Evolutionary conservation across 139 green algal genomes (phyloP).

Genomic region (Edaphochlamys debaryana): DNA sequence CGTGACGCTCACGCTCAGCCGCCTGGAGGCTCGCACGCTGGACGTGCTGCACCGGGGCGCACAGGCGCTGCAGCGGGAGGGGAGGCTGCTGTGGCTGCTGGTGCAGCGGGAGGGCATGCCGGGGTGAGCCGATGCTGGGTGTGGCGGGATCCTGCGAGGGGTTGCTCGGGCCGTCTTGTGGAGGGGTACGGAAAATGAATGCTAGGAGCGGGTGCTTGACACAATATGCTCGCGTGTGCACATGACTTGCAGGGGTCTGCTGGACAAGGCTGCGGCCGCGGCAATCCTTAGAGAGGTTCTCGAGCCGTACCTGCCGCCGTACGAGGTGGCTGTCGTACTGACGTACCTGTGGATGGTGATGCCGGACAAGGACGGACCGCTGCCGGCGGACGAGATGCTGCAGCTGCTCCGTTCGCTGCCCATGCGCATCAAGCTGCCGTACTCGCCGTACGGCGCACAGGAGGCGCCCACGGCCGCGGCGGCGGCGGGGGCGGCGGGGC

Average conservation of each 20-base stretch:
- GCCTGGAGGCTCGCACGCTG: conserved; percentile 5
- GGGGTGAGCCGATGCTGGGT: neutral
- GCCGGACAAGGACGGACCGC: conserved; percentile 16
- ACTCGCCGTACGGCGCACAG: neutral
- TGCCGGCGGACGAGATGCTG: conserved; percentile 30
- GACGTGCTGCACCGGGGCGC: conserved; percentile 24
- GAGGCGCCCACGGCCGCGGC: neutral
- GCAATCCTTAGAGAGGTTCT: conserved; percentile 1
- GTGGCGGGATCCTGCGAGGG: too few relatives aligned
- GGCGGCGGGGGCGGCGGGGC: neutral
- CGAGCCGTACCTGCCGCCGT: neutral
- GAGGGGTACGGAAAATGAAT: too few relatives aligned
- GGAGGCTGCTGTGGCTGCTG: conserved; percentile 24
- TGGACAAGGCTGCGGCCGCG: neutral
- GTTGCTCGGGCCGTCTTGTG: too few relatives aligned
- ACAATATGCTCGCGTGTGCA: too few relatives aligned
- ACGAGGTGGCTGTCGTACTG: neutral
- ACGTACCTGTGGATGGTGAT: conserved; percentile 22
- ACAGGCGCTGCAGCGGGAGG: conserved; percentile 11
- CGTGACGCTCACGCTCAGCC: conserved; percentile 20
- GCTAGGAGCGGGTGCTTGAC: too few relatives aligned
- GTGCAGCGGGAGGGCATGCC: neutral
- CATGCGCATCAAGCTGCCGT: conserved; percentile 20
- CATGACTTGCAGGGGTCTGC: neutral
- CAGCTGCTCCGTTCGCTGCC: conserved; percentile 39